Percentiles rank a stretch among this genome's conserved stretches.
These are phyloP conservation scores for Epichloe elymi DNA, from an alignment of 2,329 filamentous ascomycete species.

Conservation along the genomic window DNA sequence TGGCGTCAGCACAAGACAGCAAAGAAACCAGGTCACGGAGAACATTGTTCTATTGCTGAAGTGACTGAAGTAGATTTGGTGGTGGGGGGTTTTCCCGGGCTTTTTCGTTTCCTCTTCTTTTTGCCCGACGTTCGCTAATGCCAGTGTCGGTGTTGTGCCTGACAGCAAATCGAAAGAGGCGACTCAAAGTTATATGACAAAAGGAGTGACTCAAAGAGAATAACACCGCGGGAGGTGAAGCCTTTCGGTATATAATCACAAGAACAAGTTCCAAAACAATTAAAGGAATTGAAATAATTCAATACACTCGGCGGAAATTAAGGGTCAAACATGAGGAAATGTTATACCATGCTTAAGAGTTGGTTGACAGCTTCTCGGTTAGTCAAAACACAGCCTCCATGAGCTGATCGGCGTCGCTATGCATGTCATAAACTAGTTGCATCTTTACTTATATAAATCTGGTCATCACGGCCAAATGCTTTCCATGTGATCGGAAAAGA, in stretches of 20 bases:
- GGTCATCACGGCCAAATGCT: no score
- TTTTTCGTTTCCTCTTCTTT: neutral
- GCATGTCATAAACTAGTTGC: no score
- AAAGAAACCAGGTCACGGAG: neutral
- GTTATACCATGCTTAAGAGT: neutral
- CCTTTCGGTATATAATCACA: neutral
- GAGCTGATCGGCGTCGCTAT: neutral
- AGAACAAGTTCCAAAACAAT: neutral
- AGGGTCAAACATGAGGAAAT: neutral
- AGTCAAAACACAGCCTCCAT: neutral
- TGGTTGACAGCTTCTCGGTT: neutral
- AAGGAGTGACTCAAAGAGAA: no score
- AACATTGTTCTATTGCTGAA: neutral
- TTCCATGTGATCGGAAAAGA: no score
- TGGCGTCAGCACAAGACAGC: neutral
- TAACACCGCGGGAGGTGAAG: no score
- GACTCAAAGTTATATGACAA: neutral
- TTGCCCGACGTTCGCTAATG: no score
- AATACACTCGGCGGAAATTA: neutral
- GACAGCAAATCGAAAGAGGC: neutral
- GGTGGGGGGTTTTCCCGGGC: neutral
- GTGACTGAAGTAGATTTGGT: neutral
- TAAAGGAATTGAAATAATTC: neutral
- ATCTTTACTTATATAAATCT: no score
- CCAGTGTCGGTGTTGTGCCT: no score